Conservation (phyloP, 2,329 filamentous ascomycete species). For the Furcasterigmium sp. region DNA sequence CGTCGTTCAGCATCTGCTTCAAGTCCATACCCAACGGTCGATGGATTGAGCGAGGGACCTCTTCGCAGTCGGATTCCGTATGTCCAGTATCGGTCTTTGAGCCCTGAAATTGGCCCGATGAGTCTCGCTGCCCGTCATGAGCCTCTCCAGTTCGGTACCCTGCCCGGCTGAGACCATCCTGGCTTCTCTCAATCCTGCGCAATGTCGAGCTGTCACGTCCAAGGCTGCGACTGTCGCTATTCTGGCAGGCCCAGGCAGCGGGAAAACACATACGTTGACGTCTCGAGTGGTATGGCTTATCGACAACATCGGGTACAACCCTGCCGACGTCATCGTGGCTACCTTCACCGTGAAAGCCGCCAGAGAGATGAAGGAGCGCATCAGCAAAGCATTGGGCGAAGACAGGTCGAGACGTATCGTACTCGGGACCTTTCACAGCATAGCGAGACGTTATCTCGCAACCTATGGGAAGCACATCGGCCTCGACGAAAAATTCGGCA, state of each 20-base stretch:
- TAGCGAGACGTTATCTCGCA: slow-evolving; percentile 77
- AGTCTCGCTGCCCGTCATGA: slow-evolving; percentile 4
- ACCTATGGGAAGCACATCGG: slow-evolving; percentile 82
- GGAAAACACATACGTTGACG: slow-evolving; percentile 94
- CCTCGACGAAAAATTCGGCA: slow-evolving; percentile 77
- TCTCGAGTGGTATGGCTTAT: slow-evolving; percentile 88
- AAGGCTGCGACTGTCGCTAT: slow-evolving; percentile 55
- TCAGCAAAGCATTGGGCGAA: slow-evolving; percentile 74
- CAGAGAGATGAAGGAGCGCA: slow-evolving; percentile 85
- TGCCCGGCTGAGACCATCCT: slow-evolving; percentile 29
- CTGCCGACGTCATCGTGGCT: slow-evolving; percentile 87
- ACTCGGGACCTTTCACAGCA: slow-evolving; percentile 91
- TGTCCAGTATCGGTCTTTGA: too few relatives aligned
- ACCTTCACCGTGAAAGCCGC: slow-evolving; percentile 97
- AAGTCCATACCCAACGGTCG: too few relatives aligned
- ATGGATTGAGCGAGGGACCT: too few relatives aligned
- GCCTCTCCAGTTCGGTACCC: slow-evolving; percentile 8
- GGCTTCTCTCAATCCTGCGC: slow-evolving; percentile 47
- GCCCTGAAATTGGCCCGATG: slow-evolving; percentile 6
- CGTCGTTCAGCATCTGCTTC: too few relatives aligned
- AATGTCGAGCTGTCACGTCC: slow-evolving; percentile 51
- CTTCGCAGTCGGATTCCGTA: too few relatives aligned
- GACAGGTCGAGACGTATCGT: slow-evolving; percentile 67
- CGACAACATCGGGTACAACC: slow-evolving; percentile 63
- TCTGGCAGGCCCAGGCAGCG: slow-evolving; percentile 63